Conservation (phyloP, 139 green algal genomes). For the Gonium pectorale region DNA sequence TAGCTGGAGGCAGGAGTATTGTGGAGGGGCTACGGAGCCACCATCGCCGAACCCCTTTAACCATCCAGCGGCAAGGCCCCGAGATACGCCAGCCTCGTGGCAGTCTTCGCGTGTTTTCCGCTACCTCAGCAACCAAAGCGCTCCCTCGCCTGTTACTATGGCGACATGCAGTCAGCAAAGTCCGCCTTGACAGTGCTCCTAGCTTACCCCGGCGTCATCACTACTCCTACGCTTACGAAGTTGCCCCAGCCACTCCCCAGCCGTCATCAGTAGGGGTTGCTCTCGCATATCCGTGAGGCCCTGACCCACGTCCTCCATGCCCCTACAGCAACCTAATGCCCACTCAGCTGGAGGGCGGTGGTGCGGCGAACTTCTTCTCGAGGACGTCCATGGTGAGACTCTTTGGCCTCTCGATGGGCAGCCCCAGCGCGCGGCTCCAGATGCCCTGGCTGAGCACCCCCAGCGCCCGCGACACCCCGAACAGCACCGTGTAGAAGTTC, state of each 20-base stretch:
- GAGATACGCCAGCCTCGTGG: too few species aligned
- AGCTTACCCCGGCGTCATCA: not conserved
- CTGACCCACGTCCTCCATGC: not conserved
- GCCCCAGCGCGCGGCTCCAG: constrained; percentile 91
- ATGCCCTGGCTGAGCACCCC: constrained; percentile 93
- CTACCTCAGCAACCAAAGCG: too few species aligned
- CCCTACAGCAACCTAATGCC: too few species aligned
- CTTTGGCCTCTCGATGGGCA: constrained; percentile 99
- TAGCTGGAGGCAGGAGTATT: too few species aligned
- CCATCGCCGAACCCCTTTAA: too few species aligned
- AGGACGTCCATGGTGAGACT: constrained; percentile 85
- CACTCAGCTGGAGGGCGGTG: too few species aligned
- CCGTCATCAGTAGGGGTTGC: not conserved
- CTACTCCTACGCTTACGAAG: not conserved
- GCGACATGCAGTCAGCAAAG: too few species aligned
- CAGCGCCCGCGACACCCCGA: constrained; percentile 94
- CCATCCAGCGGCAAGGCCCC: too few species aligned
- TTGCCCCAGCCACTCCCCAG: not conserved
- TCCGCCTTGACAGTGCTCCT: not conserved
- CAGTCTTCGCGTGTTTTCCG: too few species aligned
- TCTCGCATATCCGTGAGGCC: not conserved
- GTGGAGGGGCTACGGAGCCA: too few species aligned
- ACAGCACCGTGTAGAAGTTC: constrained; percentile 98
- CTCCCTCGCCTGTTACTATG: too few species aligned
- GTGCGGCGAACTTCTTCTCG: constrained; percentile 55